Evolutionary conservation across 2,329 filamentous ascomycete genomes (phyloP), one percentile per base, ranked within the genome.

Genomic region (Colletotrichum tropicicola): DNA sequence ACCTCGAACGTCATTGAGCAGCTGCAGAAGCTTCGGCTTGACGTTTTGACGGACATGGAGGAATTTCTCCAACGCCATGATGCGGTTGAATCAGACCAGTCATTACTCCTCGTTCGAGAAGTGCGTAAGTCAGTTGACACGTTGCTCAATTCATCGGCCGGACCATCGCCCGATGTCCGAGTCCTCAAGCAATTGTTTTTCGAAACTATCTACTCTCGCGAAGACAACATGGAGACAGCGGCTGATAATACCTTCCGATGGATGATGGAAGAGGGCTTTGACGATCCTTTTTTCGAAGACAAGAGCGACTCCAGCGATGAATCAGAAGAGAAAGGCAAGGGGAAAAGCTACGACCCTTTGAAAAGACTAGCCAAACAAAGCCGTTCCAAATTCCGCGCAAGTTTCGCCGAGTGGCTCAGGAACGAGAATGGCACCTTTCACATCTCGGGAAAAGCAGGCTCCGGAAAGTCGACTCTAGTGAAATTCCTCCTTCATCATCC

Each of bases 381-480:
- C 4, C 37, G 37, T 5, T 2, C 4, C 4, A 1, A 41, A 19
- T 13, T n/a, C 17, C 13, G 37, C 1, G 17, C 15, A 13, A 41
- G 7, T 7, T 41, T 41, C 17, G 8, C 6, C 37, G 8, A 15
- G 0, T 41, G 37, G 37, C 37, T 41, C 1, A 3, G n/a, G n/a
- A 41, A 7, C 3, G 37, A 41, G 4, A 41, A 19, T 6, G 37
- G 37, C 1, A n/a, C 17, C 7, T 41, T 41, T 5, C 37, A 41
- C 7, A 41, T 41, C 17, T 41, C 43, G 7, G 66, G 66, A 9
- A 68, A 68, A 17, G 39, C 58, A 4, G 58, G 58, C 4, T 54
- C 58, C 0, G 58, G 58, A 2, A 61, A 61, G 30, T 61, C 66
- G 1, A 61, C 66, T 7, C 41, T 68, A 6, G 67, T 68, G 63